Evolutionary conservation across 2,329 filamentous ascomycete species (phyloP).

Genomic region (Pyrenochaeta sp.): DNA sequence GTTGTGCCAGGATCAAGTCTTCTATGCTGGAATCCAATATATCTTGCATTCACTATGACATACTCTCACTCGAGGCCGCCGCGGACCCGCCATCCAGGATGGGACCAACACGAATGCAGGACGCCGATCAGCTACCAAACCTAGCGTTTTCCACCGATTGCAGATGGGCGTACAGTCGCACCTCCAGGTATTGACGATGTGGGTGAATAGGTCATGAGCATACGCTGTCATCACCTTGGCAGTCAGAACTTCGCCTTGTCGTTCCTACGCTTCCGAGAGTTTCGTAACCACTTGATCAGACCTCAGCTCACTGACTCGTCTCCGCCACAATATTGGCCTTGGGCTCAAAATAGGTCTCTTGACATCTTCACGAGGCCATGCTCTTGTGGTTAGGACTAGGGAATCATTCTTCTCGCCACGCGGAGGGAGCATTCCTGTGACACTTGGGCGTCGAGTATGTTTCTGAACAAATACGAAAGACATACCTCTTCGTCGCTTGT

Average conservation of each 20-base stretch:
- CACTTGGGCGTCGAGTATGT: no score
- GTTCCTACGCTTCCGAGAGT: slow-evolving; percentile 19
- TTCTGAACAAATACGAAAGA: no score
- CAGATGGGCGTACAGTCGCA: slow-evolving; percentile 1
- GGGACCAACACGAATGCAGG: slow-evolving; percentile 2
- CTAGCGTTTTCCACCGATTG: slow-evolving; percentile 5
- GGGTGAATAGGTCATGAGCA: slow-evolving; percentile 4
- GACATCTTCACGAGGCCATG: slow-evolving; percentile 3
- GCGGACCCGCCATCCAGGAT: slow-evolving; percentile 2
- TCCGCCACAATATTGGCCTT: slow-evolving; percentile 6
- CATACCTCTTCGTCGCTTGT: no score
- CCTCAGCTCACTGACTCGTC: slow-evolving; percentile 17
- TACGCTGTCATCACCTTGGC: slow-evolving; percentile 11
- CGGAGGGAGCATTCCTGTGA: no score
- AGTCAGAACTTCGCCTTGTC: slow-evolving; percentile 11
- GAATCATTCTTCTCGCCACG: no score
- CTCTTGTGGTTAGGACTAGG: no score
- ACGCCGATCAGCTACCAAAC: slow-evolving; percentile 7
- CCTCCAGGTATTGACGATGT: slow-evolving; percentile 1
- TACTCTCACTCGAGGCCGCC: slow-evolving; percentile 8
- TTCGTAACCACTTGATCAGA: slow-evolving; percentile 9
- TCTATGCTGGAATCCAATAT: slow-evolving; percentile 12
- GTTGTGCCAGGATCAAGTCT: not conserved
- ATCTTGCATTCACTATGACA: slow-evolving; percentile 12
- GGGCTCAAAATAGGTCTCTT: slow-evolving; percentile 17